A percentile compares a stretch with the other conserved stretches of the same genome.
Evolutionary conservation across 768 basidiomycete genomes (phyloP).

Genomic region (Gymnopilus dilepis): DNA sequence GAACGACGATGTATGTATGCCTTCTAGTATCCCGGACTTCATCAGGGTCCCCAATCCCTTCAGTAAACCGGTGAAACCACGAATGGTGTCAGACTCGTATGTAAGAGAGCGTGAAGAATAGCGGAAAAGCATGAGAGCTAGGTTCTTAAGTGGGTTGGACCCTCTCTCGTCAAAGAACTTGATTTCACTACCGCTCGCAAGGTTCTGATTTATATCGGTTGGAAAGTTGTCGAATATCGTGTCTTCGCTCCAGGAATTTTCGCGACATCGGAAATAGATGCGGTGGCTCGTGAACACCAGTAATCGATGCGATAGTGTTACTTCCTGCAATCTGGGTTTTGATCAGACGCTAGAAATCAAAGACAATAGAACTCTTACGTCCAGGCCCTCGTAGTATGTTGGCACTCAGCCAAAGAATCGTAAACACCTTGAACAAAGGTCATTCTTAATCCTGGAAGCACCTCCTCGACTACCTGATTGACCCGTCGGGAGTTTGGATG

Average conservation of each 20-base stretch:
- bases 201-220: background rate
- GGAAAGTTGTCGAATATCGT: slow-evolving; percentile 13
- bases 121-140: background rate
- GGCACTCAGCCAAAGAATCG: background rate
- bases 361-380: background rate
- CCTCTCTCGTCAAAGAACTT: background rate
- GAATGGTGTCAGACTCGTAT: slow-evolving; percentile 1
- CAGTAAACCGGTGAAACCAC: slow-evolving; percentile 1
- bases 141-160: background rate
- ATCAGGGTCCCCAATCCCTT: background rate
- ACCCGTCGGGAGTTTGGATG: background rate
- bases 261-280: slow-evolving; percentile 6
- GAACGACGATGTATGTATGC: background rate
- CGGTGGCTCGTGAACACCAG: background rate
- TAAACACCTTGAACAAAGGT: slow-evolving; percentile 1
- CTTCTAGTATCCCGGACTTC: slow-evolving; percentile 7
- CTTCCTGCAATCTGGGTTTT: background rate
- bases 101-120: background rate
- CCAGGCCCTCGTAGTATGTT: slow-evolving; percentile 1
- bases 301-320: background rate
- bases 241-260: slow-evolving; percentile 9
- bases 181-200: background rate
- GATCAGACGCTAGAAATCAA: background rate
- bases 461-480: background rate
- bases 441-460: background rate